Base-by-base conservation (phyloP, 371 early-diverging fungal species). In the Vairimorpha apis region DNA sequence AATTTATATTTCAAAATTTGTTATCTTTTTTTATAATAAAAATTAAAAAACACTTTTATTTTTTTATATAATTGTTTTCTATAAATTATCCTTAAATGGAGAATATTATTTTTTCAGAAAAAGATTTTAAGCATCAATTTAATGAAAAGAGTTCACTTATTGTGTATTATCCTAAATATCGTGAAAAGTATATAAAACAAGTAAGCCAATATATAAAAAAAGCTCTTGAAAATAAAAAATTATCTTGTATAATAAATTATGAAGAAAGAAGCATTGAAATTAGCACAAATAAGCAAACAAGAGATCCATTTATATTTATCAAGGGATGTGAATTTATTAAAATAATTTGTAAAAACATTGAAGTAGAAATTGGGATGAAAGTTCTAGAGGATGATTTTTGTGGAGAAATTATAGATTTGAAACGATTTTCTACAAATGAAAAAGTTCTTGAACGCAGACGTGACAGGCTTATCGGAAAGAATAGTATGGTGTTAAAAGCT, bases 181-280 rank as follows among this genome's bases (percentile, higher is more conserved):
- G 96, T 76, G 95, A 96, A 83, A 86, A 87, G 67, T 97, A 97
- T 78, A 84, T 99, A 77, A 86, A 87, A 67, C 91, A 93, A 81
- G 87, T 90, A 25, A 94, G 95, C 92, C 90, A 93, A n/a, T 88
- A 89, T 56, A 88, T 93, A 14, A 93, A 90, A n/a, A 86, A 86
- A 72, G 87, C 89, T 1, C 85, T 96, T 37, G 90, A 92, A 16
- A 87, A 88, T 79, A 86, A 79, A 87, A 97, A 97, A 51, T 86
- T 99, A 60, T 84, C 86, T 1, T 92, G 94, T 85, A 87, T 88
- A 25, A 86, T 99, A 65, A 91, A 97, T 86, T 86, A 92, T 75
- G 89, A 94, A 7, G 94, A 95, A 78, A 94, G 94, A 76, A 87
- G 89, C 74, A 94, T 99, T 91, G 90, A 92, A 0, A 95, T 97